A percentile compares a stretch with the other conserved stretches of the same genome.
phyloP scores from a whole-genome alignment of 371 early-diverging fungal genomes.

The Entomophthora muscae region DNA sequence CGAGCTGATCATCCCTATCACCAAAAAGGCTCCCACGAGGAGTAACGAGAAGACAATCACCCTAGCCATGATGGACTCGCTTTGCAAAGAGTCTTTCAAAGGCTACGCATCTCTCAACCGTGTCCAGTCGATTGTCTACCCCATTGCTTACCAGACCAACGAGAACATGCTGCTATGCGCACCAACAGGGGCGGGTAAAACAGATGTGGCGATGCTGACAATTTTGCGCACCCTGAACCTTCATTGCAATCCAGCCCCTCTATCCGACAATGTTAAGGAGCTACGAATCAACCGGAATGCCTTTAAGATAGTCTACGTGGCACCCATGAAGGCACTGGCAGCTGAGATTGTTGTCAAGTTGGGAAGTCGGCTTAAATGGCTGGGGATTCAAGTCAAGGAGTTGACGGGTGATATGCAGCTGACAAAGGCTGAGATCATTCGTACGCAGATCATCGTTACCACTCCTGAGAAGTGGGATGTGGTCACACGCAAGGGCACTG shows the following conservation, averaged over 20 bases:
- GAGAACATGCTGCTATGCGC: slow-evolving; percentile 98
- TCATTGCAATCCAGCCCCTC: slow-evolving; percentile 33
- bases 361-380: slow-evolving; percentile 58
- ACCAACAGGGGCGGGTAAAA: slow-evolving; percentile 99
- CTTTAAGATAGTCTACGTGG: slow-evolving; percentile 97
- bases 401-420: slow-evolving; percentile 95
- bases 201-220: slow-evolving; percentile 93
- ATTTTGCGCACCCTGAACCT: slow-evolving; percentile 61
- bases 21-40: slow-evolving; percentile 34
- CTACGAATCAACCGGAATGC: slow-evolving; percentile 45
- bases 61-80: slow-evolving; percentile 45
- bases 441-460: slow-evolving; percentile 94
- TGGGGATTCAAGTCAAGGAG: slow-evolving; percentile 77
- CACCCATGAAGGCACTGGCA: slow-evolving; percentile 99
- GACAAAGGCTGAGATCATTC: slow-evolving; percentile 74
- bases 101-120: slow-evolving; percentile 81
- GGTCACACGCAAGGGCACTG: slow-evolving; percentile 87
- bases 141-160: slow-evolving; percentile 79
- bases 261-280: slow-evolving; percentile 18
- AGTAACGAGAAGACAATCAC: slow-evolving; percentile 33
- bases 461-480: slow-evolving; percentile 99
- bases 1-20: slow-evolving; percentile 59
- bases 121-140: slow-evolving; percentile 88
- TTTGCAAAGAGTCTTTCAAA: slow-evolving; percentile 60
- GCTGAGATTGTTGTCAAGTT: slow-evolving; percentile 94